phyloP scores from a whole-genome alignment of 441 rosid species.

The Adansonia grandidieri region DNA sequence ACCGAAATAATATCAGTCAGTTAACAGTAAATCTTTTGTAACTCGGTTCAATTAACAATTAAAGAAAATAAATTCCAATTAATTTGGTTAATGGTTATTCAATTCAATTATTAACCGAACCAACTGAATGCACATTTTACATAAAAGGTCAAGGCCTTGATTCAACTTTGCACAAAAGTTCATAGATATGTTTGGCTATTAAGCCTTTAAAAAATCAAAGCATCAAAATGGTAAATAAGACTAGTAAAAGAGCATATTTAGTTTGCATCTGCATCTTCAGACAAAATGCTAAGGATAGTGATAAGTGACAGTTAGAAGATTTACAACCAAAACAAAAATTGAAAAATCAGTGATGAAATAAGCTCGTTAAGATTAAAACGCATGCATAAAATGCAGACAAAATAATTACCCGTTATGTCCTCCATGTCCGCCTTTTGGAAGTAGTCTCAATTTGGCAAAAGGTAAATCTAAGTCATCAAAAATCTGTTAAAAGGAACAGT shows the following conservation, averaged over 20 bases:
- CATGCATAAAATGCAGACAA: neutral
- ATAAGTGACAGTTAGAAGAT: neutral
- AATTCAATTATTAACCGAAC: no score
- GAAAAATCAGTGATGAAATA: neutral
- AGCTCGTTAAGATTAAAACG: neutral
- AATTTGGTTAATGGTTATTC: no score
- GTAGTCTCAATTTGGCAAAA: conserved; percentile 75
- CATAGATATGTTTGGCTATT: no score
- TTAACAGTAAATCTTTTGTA: no score
- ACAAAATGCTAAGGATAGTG: neutral
- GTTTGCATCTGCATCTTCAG: neutral
- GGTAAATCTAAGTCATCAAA: conserved; percentile 96
- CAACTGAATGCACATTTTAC: no score
- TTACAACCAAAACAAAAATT: neutral
- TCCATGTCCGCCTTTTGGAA: conserved; percentile 99
- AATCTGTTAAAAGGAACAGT: conserved; percentile 47
- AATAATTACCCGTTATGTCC: conserved; percentile 88
- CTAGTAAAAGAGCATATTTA: neutral
- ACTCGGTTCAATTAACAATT: no score
- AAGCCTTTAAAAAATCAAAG: neutral
- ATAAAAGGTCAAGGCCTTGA: no score
- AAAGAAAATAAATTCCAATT: no score
- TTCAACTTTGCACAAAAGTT: no score
- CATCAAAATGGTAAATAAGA: neutral
- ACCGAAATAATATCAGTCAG: no score